Percentiles rank a stretch among this genome's conserved stretches.
phyloP scores from a whole-genome alignment of 2,329 filamentous ascomycete genomes.

The Aquanectria penicillioides region DNA sequence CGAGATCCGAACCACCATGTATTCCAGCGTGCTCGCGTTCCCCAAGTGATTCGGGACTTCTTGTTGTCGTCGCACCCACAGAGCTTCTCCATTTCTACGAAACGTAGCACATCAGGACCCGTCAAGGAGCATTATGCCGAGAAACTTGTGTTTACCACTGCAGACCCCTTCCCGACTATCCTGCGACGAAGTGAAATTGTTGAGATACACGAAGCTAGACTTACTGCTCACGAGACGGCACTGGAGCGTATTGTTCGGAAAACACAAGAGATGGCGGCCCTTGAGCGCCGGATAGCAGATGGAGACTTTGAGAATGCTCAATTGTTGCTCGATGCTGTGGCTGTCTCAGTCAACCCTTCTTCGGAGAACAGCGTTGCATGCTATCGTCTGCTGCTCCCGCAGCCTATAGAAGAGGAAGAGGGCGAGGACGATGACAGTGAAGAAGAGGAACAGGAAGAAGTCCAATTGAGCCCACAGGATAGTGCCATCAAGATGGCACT shows the following conservation, averaged over 20 bases:
- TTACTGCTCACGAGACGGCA: slow-evolving; percentile 85
- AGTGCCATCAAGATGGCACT: slow-evolving; percentile 86
- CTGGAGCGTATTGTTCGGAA: slow-evolving; percentile 91
- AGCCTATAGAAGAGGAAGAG: slow-evolving; percentile 51
- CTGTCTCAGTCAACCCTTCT: slow-evolving; percentile 77
- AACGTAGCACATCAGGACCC: slow-evolving; percentile 74
- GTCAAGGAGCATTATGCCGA: slow-evolving; percentile 81
- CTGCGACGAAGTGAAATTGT: slow-evolving; percentile 88
- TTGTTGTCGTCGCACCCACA: slow-evolving; percentile 81
- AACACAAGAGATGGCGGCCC: slow-evolving; percentile 80
- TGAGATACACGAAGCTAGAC: slow-evolving; percentile 69
- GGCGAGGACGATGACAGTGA: slow-evolving; percentile 53
- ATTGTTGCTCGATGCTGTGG: slow-evolving; percentile 78
- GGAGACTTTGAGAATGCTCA: slow-evolving; percentile 77
- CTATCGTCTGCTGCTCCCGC: slow-evolving; percentile 79
- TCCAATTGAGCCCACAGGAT: slow-evolving; percentile 69
- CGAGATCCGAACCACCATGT: slow-evolving; percentile 85
- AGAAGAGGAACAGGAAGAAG: slow-evolving; percentile 53
- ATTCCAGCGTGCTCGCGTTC: slow-evolving; percentile 87
- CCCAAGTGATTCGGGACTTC: slow-evolving; percentile 86
- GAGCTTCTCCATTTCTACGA: slow-evolving; percentile 80
- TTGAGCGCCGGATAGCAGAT: slow-evolving; percentile 79
- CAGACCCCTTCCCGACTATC: slow-evolving; percentile 91
- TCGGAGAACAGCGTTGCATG: slow-evolving; percentile 81
- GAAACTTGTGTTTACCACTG: slow-evolving; percentile 85